These are phyloP conservation scores for Xerocomellus amylosporus DNA, from an alignment of 768 basidiomycete species.

Conservation along the genomic window DNA sequence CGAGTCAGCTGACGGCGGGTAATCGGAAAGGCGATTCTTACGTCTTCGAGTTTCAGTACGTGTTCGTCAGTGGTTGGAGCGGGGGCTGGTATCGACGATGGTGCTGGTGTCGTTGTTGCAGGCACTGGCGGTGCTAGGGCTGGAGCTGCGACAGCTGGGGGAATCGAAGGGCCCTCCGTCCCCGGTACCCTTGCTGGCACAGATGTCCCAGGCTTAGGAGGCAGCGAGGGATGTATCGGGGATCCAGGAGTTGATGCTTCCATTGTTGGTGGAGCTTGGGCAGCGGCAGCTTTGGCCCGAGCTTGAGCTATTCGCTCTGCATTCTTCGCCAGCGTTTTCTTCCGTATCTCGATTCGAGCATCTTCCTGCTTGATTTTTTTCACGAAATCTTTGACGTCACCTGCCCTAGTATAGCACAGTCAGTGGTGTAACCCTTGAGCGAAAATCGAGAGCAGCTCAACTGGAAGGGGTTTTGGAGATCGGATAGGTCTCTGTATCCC, in stretches of 20 bases:
- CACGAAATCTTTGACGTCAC: conserved; percentile 71
- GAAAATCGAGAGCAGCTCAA: conserved; percentile 35
- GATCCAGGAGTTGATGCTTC: conserved; percentile 32
- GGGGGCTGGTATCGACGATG: conserved; percentile 21
- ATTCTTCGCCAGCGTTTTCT: conserved; percentile 37
- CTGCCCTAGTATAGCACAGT: conserved; percentile 44
- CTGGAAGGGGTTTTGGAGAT: conserved; percentile 68
- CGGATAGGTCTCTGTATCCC: conserved; percentile 64
- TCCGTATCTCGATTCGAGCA: conserved; percentile 52
- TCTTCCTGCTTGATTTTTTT: conserved; percentile 71
- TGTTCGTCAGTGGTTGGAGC: conserved; percentile 44
- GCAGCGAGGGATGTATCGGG: conserved; percentile 65
- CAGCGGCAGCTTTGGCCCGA: conserved; percentile 42
- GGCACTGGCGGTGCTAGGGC: conserved; percentile 8
- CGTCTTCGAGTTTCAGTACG: conserved; percentile 62
- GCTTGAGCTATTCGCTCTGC: conserved; percentile 39
- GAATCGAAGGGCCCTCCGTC: conserved; percentile 31
- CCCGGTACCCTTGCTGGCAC: conserved; percentile 32
- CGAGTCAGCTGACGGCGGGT: conserved; percentile 13
- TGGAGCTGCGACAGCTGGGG: conserved; percentile 9
- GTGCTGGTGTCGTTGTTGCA: conserved; percentile 16
- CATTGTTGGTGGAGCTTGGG: conserved; percentile 16
- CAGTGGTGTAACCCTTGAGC: not conserved
- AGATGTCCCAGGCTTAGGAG: conserved; percentile 60
- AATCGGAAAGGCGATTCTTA: conserved; percentile 20